These are phyloP conservation scores for Corniculantispora saksenae DNA, from an alignment of 2,329 filamentous ascomycete species.

Conservation along the genomic window DNA sequence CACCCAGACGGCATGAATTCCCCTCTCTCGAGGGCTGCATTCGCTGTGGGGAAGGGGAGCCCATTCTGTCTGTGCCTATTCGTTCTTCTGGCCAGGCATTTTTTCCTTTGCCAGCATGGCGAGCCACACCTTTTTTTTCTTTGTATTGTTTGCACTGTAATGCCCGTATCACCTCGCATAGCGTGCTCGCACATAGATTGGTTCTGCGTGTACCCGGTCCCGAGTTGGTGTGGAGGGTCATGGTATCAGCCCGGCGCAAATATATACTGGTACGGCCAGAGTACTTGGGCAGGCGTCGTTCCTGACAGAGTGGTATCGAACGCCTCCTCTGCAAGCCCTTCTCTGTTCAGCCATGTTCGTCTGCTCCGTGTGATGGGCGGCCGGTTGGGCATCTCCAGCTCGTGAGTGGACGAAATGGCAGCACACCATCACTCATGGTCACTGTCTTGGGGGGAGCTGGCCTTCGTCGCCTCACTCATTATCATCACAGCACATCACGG, in stretches of 20 bases:
- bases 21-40: constrained; percentile 17
- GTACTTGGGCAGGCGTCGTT: not conserved
- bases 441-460: not conserved
- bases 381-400: constrained; percentile 13
- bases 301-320: constrained; percentile 17
- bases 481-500: not conserved
- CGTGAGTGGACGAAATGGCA: constrained; percentile 3
- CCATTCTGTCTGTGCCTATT: not conserved
- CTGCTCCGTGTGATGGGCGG: not conserved
- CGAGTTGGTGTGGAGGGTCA: constrained; percentile 3
- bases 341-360: not conserved
- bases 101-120: constrained; percentile 10
- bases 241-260: not conserved
- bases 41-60: constrained; percentile 4
- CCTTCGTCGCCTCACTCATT: not conserved
- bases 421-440: not conserved
- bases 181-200: not conserved
- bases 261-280: not conserved
- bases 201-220: constrained; percentile 8
- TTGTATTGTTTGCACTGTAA: not conserved
- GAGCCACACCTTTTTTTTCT: not conserved
- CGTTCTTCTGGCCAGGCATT: not conserved
- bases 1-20: not conserved
- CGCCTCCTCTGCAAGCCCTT: constrained; percentile 8
- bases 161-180: constrained; percentile 17